Conservation (phyloP, 805 yeast species). For the Blastobotrys attinorum region DNA sequence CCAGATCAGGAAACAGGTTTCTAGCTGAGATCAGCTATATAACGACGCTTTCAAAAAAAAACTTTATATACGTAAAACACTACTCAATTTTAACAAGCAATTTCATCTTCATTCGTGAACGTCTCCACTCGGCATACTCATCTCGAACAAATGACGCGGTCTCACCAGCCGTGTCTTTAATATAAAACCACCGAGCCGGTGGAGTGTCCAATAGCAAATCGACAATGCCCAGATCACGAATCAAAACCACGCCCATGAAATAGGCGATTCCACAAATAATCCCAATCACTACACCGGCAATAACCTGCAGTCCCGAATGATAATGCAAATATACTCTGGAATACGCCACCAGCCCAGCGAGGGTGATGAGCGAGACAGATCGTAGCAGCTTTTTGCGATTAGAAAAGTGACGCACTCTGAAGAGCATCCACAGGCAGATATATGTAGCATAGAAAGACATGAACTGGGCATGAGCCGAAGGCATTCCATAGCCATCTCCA, state of each 20-base stretch:
- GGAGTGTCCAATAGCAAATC: conserved; percentile 56
- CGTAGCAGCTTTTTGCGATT: conserved; percentile 22
- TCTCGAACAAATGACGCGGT: conserved; percentile 22
- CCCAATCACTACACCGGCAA: conserved; percentile 66
- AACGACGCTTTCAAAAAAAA: neutral
- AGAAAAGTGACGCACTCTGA: conserved; percentile 26
- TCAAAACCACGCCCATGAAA: conserved; percentile 42
- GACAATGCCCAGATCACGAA: conserved; percentile 61
- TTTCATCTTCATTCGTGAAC: conserved; percentile 22
- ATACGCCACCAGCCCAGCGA: conserved; percentile 42
- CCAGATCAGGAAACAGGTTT: neutral
- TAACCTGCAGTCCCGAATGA: conserved; percentile 66
- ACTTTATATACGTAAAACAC: conserved; percentile 4
- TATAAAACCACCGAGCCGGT: conserved; percentile 36
- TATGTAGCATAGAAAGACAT: conserved; percentile 67
- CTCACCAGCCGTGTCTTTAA: conserved; percentile 33
- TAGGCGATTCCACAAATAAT: conserved; percentile 48
- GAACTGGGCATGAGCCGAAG: conserved; percentile 93
- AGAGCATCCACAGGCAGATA: conserved; percentile 26
- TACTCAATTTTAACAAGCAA: conserved; percentile 20
- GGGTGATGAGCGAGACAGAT: conserved; percentile 12
- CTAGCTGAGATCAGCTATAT: neutral
- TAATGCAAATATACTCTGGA: conserved; percentile 75
- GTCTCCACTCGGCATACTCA: conserved; percentile 27
- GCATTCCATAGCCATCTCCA: conserved; percentile 83